A percentile compares a stretch with the other conserved stretches of the same genome.
Conservation (phyloP, 108 stramenopile genomes). For the Cyclostephanos invisitatus region DNA sequence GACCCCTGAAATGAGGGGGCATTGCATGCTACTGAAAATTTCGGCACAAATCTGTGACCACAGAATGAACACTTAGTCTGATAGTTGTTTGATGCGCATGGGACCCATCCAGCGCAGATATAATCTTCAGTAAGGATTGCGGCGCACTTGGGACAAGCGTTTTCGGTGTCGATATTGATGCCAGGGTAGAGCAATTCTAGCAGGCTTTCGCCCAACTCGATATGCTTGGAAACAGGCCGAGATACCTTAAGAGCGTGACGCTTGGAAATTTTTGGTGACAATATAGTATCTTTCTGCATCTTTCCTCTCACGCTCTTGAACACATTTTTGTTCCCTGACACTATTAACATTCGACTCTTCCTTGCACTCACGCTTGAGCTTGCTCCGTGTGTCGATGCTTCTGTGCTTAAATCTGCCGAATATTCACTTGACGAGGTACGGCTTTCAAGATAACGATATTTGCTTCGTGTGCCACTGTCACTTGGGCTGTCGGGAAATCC, state of each 20-base stretch:
- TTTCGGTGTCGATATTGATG: constrained; percentile 65
- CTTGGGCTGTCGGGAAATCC: not conserved
- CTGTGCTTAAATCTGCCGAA: not conserved
- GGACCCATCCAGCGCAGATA: constrained; percentile 72
- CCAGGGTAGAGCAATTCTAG: constrained; percentile 77
- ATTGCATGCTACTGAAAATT: constrained; percentile 67
- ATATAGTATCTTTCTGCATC: constrained; percentile 14
- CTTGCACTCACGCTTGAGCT: not conserved
- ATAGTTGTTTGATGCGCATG: constrained; percentile 68
- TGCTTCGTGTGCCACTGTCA: no score
- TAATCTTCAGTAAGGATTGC: constrained; percentile 55
- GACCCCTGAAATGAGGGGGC: constrained; percentile 70
- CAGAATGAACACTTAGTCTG: constrained; percentile 77
- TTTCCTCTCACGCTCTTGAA: constrained; percentile 26
- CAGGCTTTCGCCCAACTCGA: constrained; percentile 71
- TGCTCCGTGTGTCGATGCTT: constrained; percentile 26
- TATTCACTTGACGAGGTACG: not conserved
- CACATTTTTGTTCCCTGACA: constrained; percentile 10
- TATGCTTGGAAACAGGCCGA: constrained; percentile 51
- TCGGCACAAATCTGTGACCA: constrained; percentile 77
- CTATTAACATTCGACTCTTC: not conserved
- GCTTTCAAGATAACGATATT: not conserved
- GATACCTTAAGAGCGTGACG: constrained; percentile 36
- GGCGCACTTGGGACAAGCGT: constrained; percentile 80
- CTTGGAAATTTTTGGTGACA: constrained; percentile 26